Evolutionary conservation across 108 stramenopile species (phyloP).

Genomic region (Skeletonema costatum): DNA sequence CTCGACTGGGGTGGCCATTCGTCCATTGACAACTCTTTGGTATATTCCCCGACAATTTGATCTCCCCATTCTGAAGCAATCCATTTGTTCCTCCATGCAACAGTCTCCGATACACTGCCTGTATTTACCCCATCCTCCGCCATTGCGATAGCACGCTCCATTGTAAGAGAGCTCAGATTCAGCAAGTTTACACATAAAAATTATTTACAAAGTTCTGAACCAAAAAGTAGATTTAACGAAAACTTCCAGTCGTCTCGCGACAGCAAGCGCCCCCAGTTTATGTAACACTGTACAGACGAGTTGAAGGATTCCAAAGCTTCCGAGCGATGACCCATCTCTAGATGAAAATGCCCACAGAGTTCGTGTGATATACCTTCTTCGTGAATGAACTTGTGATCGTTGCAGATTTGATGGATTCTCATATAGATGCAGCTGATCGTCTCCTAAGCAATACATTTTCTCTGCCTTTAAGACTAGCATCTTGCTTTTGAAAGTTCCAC

Average conservation of each 20-base stretch:
- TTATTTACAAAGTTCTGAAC: too few species aligned
- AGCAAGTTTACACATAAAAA: too few species aligned
- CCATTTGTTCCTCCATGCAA: too few species aligned
- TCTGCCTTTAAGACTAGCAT: constrained; percentile 14
- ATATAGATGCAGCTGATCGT: constrained; percentile 5
- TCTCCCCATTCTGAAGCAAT: too few species aligned
- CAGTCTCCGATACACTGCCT: too few species aligned
- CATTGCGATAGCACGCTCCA: too few species aligned
- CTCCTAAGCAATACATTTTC: background rate
- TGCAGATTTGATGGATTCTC: constrained; percentile 16
- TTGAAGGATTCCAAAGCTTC: constrained; percentile 8
- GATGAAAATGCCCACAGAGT: constrained; percentile 9
- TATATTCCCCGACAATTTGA: too few species aligned
- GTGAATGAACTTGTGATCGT: constrained; percentile 19
- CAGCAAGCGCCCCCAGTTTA: constrained; percentile 21
- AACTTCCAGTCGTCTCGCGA: constrained; percentile 9
- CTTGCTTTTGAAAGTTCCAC: constrained; percentile 29
- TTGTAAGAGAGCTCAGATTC: too few species aligned
- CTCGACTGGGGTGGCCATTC: too few species aligned
- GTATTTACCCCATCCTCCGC: too few species aligned
- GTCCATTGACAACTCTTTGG: too few species aligned
- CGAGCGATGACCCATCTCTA: constrained; percentile 2
- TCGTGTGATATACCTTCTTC: constrained; percentile 14
- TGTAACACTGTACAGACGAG: constrained; percentile 6
- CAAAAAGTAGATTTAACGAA: background rate